Base-by-base conservation (phyloP, 2,329 filamentous ascomycete genomes). In the Tolypocladium tundrense region DNA sequence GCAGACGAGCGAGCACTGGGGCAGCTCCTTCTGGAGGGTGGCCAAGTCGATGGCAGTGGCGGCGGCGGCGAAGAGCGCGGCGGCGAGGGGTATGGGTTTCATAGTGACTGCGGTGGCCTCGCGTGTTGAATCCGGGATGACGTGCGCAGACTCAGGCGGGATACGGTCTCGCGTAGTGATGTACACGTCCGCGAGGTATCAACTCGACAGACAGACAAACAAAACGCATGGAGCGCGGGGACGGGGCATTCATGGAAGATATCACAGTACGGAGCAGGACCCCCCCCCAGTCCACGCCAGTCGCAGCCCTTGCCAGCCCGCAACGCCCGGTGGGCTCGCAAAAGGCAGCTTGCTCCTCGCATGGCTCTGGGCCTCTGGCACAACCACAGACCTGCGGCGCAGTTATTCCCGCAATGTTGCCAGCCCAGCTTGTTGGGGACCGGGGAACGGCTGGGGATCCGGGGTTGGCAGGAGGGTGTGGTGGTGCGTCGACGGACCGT, bases 1-100 rank as follows among this genome's bases (percentile, higher is more conserved):
- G 61, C 76, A 78, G 4, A 61, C 53, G 61, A 69, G 62, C 14
- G 75, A 71, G 64, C 76, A 78, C 7, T 62, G 45, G 24, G 75
- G 76, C 13, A 77, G 69, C 56, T 61, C 27, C 13, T 56, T 40
- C 37, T 61, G 61, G 24, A 68, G 52, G 10, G 60, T 43, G 33
- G 56, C 52, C 16, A 65, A 56, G 42, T 62, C 60, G 40, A 63
- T 16, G 50, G 64, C 58, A 19, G 62, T 58, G 24, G 59, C 56
- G 19, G 57, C 58, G 13, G 59, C 48, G 57, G 62, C 56, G 54
- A 67, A 40, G 43, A 64, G 43, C 35, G 59, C 45, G 21, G 31
- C 21, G n/a, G 35, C 24, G 24, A 54, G 24, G 3, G 39, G 24
- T 40, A 21, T 2, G 45, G 35, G 40, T 9, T 51, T 58, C 57